Base-by-base conservation (phyloP, 2,329 filamentous ascomycete genomes). In the Achaetomium macrosporum region DNA sequence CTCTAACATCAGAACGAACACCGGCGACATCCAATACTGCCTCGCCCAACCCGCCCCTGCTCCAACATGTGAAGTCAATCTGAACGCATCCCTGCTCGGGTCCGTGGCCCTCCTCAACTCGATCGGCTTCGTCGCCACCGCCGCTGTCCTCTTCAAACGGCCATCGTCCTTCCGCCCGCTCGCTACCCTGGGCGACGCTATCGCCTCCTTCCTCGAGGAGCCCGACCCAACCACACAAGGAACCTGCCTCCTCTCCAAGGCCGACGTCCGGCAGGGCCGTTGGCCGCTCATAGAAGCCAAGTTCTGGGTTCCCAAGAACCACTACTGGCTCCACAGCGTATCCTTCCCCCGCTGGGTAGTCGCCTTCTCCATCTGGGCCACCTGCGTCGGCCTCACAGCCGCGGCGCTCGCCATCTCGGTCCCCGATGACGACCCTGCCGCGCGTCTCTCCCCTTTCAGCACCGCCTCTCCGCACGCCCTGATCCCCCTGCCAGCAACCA, bases 151-250 rank as follows among this genome's bases (percentile, higher is more conserved):
- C 3, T 64, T 57, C 29, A 59, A 54, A 30, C 55, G 52, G 30
- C 63, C 63, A 15, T 71, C 57, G 31, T 64, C 63, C 16, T 73
- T 75, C 57, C 63, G 65, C 15, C 76, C 75, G 1, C 69, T 79
- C 5, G 71, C 73, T 15, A 78, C 76, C 0, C 66, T 79, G 3
- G 76, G 76, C 31, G 77, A 79, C 56, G 73, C 74, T 29, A 65
- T 79, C n/a, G 61, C 69, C 5, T 78, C 76, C 1, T 79, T 79
- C 51, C 69, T 79, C 42, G 63, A 65, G 12, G 66, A 70, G 1
- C 71, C 75, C 0, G 76, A 79, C 59, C 62, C 63, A 1, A 69
- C 67, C 1, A 78, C 76, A 0, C 66, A 65, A 29, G 69, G 68
- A 16, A 66, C 68, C 6, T 78, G 73, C 53, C 68, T 79, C 13